phyloP scores from a whole-genome alignment of 2,329 filamentous ascomycete species.

The Scedosporium boydii region DNA sequence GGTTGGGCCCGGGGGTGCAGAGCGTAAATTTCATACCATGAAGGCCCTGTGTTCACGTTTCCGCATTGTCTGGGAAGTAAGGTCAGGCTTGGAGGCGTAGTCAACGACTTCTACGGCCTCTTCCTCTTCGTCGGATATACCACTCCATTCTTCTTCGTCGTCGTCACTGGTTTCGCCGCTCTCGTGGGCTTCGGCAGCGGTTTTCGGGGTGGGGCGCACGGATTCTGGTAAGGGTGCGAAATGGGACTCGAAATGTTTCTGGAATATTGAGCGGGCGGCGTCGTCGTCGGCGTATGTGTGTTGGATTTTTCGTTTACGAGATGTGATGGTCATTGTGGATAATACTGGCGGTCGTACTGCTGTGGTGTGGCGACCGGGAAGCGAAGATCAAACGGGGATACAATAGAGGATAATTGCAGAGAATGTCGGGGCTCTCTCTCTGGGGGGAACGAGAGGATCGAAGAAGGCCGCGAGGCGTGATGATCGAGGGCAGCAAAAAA shows the following conservation, averaged over 20 bases:
- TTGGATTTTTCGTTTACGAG: conserved; percentile 36
- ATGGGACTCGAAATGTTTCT: conserved; percentile 76
- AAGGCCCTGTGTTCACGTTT: conserved; percentile 69
- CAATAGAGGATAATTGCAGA: too few relatives aligned
- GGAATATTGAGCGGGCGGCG: conserved; percentile 65
- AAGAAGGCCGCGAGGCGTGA: too few relatives aligned
- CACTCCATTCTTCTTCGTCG: conserved; percentile 14
- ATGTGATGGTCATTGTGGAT: conserved; percentile 30
- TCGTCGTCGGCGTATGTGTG: conserved; percentile 26
- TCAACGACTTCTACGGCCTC: conserved; percentile 50
- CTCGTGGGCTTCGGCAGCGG: conserved; percentile 21
- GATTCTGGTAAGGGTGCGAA: conserved; percentile 61
- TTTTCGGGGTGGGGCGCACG: conserved; percentile 15
- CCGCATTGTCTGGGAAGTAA: conserved; percentile 36
- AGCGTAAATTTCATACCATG: conserved; percentile 44
- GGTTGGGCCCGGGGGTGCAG: background rate
- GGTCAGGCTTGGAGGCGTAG: conserved; percentile 34
- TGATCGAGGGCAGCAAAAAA: too few relatives aligned
- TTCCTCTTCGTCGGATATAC: conserved; percentile 15
- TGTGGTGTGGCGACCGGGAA: too few relatives aligned
- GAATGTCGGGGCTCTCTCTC: too few relatives aligned
- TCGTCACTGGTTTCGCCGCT: conserved; percentile 23
- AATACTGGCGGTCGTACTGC: background rate
- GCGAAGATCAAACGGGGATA: too few relatives aligned
- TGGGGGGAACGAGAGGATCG: too few relatives aligned